phyloP scores from a whole-genome alignment of 352 stramenopile species.

The Phytopythium mirpurense region DNA sequence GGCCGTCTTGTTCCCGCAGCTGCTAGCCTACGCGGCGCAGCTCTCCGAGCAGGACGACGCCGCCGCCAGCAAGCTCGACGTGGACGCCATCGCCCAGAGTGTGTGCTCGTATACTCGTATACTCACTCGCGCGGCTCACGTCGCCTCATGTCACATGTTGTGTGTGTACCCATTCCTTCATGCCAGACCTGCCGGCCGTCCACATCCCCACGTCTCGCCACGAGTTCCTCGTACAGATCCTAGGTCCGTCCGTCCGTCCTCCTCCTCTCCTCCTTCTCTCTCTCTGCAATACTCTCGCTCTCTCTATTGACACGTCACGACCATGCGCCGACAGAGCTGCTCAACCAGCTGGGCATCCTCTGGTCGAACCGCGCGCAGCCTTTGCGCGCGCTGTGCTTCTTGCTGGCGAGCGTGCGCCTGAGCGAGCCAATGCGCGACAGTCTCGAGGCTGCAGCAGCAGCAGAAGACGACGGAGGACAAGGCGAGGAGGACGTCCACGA shows the following conservation, averaged over 20 bases:
- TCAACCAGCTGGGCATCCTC: slow-evolving; percentile 64
- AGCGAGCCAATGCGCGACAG: too few species aligned
- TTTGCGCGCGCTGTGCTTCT: slow-evolving; percentile 49
- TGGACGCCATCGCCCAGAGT: slow-evolving; percentile 8
- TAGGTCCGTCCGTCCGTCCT: slow-evolving; percentile 8
- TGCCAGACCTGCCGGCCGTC: slow-evolving; percentile 15
- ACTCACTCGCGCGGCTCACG: too few species aligned
- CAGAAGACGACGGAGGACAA: background rate
- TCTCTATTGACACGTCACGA: too few species aligned
- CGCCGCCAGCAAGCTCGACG: slow-evolving; percentile 7
- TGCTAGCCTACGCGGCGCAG: slow-evolving; percentile 24
- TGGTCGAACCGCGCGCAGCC: slow-evolving; percentile 53
- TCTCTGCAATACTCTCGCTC: too few species aligned
- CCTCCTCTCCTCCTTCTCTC: too few species aligned
- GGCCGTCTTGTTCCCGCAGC: slow-evolving; percentile 30
- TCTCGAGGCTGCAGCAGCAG: too few species aligned
- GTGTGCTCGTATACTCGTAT: too few species aligned
- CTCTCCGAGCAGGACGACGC: slow-evolving; percentile 12
- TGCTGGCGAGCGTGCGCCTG: slow-evolving; percentile 28
- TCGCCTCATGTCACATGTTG: too few species aligned
- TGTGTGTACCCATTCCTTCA: background rate
- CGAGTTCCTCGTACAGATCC: slow-evolving; percentile 15
- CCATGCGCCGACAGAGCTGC: slow-evolving; percentile 27
- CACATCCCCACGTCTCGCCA: slow-evolving; percentile 11
- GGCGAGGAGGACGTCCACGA: slow-evolving; percentile 3